Conservation (phyloP, 495 filamentous ascomycete species). For the Hypoxylon perforatum region DNA sequence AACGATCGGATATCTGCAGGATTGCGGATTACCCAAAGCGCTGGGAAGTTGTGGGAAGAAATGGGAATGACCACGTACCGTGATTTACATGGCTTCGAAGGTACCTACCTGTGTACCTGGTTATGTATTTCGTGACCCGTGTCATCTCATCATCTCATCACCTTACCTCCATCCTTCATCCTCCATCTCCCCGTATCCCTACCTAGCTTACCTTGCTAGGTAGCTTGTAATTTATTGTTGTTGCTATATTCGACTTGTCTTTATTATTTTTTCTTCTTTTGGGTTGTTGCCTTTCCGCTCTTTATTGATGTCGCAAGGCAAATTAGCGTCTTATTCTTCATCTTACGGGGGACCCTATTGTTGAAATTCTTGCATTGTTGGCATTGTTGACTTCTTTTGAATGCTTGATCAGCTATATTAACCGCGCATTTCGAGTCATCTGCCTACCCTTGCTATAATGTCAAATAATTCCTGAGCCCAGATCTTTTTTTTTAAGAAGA, state of each 20-base stretch:
- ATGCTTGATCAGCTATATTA: too few relatives aligned
- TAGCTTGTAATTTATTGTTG: slow-evolving; percentile 28
- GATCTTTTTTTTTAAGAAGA: too few relatives aligned
- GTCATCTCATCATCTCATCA: slow-evolving; percentile 22
- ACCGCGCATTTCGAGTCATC: too few relatives aligned
- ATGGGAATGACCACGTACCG: background rate
- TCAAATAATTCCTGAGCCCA: too few relatives aligned
- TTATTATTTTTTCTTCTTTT: slow-evolving; percentile 1
- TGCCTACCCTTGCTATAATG: too few relatives aligned
- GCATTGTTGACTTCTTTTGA: too few relatives aligned
- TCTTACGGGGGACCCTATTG: background rate
- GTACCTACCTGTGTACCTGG: slow-evolving; percentile 19
- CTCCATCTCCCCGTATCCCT: background rate
- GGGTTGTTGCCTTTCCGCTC: background rate
- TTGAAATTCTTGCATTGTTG: background rate
- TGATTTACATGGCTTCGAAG: background rate
- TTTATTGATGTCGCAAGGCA: slow-evolving; percentile 1
- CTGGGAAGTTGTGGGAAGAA: background rate
- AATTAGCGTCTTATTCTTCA: slow-evolving; percentile 8
- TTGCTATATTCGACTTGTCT: slow-evolving; percentile 25
- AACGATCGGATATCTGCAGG: slow-evolving; percentile 15
- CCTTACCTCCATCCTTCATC: slow-evolving; percentile 11
- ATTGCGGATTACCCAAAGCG: slow-evolving; percentile 18
- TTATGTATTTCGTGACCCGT: slow-evolving; percentile 37
- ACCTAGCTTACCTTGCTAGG: background rate